Evolutionary conservation across 2,329 filamentous ascomycete genomes (phyloP), one percentile per base, ranked within the genome.

Genomic region (Hymenoscyphus salicellus): DNA sequence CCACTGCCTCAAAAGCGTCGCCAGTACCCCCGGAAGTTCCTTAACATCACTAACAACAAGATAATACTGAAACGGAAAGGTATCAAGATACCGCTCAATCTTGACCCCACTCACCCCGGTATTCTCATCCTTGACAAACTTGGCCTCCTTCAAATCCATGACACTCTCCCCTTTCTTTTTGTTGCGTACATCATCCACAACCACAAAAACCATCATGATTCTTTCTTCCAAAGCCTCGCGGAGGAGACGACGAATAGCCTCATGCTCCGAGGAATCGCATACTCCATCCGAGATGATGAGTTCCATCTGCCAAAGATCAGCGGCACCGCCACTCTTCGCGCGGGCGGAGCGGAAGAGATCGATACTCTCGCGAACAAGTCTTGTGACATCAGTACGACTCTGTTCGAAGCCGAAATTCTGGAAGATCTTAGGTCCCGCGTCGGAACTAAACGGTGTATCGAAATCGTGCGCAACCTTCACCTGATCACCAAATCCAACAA

Each of bases 181-280:
- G 28, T 77, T 77, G 64, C 78, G 78, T 26, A 81, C 74, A 55
- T 86, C 82, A 80, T 99, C 95, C 74, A 99, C 92, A 73, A 99
- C 90, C 72, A 99, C 92, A 77, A 99, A 99, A 5, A 99, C 94
- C 68, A 98, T 88, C 92, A 99, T 97, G 75, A 99, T 96, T 17
- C 93, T 84, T 78, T 97, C 92, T 77, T 97, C 93, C 73, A 93
- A 88, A 0, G 95, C 94, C 77, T 94, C 89, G 10, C 95, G 84
- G 11, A 99, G 87, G 26, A 98, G 83, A 5, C 92, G 83, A 17
- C 91, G 85, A 70, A 99, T 93, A 5, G 86, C 83, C 20, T 93
- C 91, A 76, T 98, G 94, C 58, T 93, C 89, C 1, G 83, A 81
- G 43, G 85, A 87, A 61, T 96, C 92, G 70, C 93, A 97, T 28